phyloP scores from a whole-genome alignment of 2,329 filamentous ascomycete species.

The Alternaria sp. region DNA sequence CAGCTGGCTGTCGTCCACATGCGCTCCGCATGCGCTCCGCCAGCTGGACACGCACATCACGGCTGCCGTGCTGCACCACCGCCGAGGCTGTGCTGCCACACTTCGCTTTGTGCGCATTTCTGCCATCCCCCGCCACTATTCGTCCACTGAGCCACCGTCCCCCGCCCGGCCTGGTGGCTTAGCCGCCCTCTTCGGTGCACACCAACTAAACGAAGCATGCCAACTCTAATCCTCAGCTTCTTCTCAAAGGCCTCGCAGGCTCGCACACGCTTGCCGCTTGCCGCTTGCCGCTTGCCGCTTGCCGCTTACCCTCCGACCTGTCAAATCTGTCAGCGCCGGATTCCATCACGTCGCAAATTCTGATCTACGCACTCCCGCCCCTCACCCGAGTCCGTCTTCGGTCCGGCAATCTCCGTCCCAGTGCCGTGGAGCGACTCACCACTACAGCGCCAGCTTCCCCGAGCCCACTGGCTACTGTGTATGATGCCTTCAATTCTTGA shows the following conservation, averaged over 20 bases:
- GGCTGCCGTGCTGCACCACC: constrained; percentile 18
- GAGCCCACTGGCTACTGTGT: constrained; percentile 6
- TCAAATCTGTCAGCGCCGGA: constrained; percentile 9
- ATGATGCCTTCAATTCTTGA: constrained; percentile 11
- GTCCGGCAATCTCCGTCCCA: constrained; percentile 9
- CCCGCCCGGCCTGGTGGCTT: constrained; percentile 1
- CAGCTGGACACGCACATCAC: constrained; percentile 21
- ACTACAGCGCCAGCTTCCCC: background rate
- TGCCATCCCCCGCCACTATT: constrained; percentile 15
- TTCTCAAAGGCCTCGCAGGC: background rate
- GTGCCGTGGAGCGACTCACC: background rate
- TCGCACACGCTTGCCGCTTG: no score
- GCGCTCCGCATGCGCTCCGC: constrained; percentile 23
- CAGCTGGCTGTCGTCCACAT: constrained; percentile 2
- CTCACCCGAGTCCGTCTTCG: background rate
- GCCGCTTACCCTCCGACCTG: constrained; percentile 6
- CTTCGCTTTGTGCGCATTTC: constrained; percentile 3
- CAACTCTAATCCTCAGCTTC: constrained; percentile 2
- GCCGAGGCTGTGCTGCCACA: constrained; percentile 29
- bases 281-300: background rate
- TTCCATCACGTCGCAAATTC: background rate
- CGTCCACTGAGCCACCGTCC: constrained; percentile 1
- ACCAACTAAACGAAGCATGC: constrained; percentile 1
- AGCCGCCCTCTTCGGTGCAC: background rate
- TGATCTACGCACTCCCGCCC: constrained; percentile 2